A percentile compares a stretch with the other conserved stretches of the same genome.
phyloP scores from a whole-genome alignment of 2,329 filamentous ascomycete genomes.

The Fusarium napiforme region DNA sequence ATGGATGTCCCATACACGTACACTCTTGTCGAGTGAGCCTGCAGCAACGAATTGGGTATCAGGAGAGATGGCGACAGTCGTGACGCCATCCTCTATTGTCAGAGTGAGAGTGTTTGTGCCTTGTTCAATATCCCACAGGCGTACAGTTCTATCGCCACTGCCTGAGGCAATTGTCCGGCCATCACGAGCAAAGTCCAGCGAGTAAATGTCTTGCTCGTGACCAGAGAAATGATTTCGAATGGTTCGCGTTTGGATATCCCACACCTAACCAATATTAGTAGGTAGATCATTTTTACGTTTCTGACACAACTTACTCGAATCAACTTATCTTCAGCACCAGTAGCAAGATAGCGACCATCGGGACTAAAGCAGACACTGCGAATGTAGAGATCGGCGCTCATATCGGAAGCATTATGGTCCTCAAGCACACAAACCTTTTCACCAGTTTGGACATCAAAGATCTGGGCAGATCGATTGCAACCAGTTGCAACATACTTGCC shows the following conservation, averaged over 20 bases:
- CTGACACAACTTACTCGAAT: conserved; percentile 76
- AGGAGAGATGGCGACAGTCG: conserved; percentile 95
- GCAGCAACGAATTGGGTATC: conserved; percentile 95
- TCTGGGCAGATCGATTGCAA: conserved; percentile 98
- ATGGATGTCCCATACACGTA: conserved; percentile 94
- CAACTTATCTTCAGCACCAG: conserved; percentile 96
- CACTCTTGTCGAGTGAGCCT: conserved; percentile 96
- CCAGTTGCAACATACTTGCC: conserved; percentile 96
- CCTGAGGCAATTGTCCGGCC: conserved; percentile 95
- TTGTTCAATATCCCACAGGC: conserved; percentile 94
- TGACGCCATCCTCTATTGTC: conserved; percentile 95
- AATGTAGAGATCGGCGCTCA: conserved; percentile 94
- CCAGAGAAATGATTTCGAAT: conserved; percentile 96
- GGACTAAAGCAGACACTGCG: conserved; percentile 98
- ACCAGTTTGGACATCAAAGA: conserved; percentile 91
- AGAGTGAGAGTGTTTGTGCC: conserved; percentile 85
- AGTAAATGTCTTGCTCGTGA: conserved; percentile 99
- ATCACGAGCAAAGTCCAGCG: conserved; percentile 92
- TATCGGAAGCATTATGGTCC: conserved; percentile 82
- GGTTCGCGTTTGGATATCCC: conserved; percentile 86
- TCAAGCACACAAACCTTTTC: conserved; percentile 90
- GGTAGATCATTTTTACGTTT: background rate
- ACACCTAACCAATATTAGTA: conserved; percentile 71
- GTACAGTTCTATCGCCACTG: conserved; percentile 92
- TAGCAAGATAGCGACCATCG: conserved; percentile 92